Evolutionary conservation across 441 rosid species (phyloP), one percentile per base, ranked within the genome.

Genomic region (Corymbia calophylla): DNA sequence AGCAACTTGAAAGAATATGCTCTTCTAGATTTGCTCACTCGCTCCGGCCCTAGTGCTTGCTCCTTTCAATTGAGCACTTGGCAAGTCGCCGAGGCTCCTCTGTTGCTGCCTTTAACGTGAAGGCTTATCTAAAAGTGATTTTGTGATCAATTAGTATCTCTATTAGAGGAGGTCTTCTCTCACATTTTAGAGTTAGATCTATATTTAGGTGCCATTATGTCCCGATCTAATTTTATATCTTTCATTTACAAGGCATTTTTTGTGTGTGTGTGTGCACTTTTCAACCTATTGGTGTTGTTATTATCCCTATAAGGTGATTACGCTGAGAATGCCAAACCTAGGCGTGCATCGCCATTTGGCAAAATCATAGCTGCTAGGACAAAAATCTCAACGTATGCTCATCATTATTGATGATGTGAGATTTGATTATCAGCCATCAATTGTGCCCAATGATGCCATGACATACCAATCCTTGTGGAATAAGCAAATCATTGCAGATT

Each of bases 371-470:
- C 29, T 29, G 29, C 6, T 29, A 9, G 8, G 17, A 62, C 14
- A 14, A 8, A 29, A 4, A 25, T 29, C 1, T 3, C 0, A 1
- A 1, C 15, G 12, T 60, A 5, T 60, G 64, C 31, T 60, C 66
- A 27, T 12, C 31, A 2, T 0, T 12, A 0, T 12, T 62, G 17
- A 62, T 62, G 8, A 62, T 62, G 7, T 29, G 27, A 62, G 16
- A 29, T 62, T 62, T 8, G 6, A 0, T 29, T 13, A 13, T 62
- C 6, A 4, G 3, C 6, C 14, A 8, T 7, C 17, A 0, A 4
- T 27, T 62, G 29, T 29, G 4, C 29, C 13, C 29, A 39, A 39
- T 62, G 17, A 62, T 62, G 17, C 7, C 29, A 29, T 10, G 17
- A 62, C 12, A 58, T 3, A 58, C 15, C 64, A 1, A 0, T 13